These are phyloP conservation scores for Begonia fuchsioides DNA, from an alignment of 306 rosid species.

Conservation along the genomic window DNA sequence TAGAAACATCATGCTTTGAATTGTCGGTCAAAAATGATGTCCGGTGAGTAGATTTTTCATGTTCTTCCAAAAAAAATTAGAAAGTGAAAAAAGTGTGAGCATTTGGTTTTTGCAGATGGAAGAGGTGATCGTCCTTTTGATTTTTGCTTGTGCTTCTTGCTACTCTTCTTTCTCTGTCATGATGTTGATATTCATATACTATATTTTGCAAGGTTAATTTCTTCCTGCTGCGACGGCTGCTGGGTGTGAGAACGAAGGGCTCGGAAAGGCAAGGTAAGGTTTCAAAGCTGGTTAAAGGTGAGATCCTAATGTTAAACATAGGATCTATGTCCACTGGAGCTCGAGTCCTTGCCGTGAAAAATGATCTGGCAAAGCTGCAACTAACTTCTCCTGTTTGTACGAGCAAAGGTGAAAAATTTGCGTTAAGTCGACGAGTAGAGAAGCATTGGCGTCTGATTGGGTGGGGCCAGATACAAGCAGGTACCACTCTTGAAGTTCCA, in stretches of 20 bases:
- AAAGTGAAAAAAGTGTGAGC: too few relatives aligned
- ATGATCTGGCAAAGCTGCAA: conserved; percentile 69
- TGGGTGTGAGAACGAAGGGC: conserved; percentile 85
- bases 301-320: conserved; percentile 93
- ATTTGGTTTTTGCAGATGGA: too few relatives aligned
- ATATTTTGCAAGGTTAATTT: conserved; percentile 69
- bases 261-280: conserved; percentile 93
- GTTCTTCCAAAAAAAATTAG: too few relatives aligned
- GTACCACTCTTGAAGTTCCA: conserved; percentile 68
- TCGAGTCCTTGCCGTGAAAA: conserved; percentile 70
- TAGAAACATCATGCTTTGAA: too few relatives aligned
- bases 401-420: conserved; percentile 86
- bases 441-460: conserved; percentile 98
- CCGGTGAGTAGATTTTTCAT: too few relatives aligned
- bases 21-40: too few relatives aligned
- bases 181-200: too few relatives aligned
- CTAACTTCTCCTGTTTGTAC: conserved; percentile 96
- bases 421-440: conserved; percentile 85
- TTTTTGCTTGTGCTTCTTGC: too few relatives aligned
- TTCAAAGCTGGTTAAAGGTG: conserved; percentile 61
- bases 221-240: conserved; percentile 78
- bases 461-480: conserved; percentile 97
- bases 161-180: too few relatives aligned
- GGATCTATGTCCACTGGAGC: conserved; percentile 97
- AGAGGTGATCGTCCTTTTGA: too few relatives aligned